Conservation (phyloP, 192 early-diverging fungal genomes). For the Funneliformis mosseae region DNA sequence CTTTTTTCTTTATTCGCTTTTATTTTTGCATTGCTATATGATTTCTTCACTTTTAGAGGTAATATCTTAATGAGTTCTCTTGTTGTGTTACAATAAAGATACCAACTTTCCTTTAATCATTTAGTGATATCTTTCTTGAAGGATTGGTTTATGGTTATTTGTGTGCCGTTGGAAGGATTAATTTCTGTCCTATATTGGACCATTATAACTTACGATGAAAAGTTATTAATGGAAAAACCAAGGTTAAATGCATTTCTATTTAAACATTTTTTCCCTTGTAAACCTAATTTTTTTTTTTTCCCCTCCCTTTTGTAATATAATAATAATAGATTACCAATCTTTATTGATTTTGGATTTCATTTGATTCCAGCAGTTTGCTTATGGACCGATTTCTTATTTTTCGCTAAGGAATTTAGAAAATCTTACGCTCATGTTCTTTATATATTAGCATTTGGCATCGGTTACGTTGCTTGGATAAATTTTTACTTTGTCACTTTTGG, state of each 20-base stretch:
- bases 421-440: neutral
- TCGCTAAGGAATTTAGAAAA: conserved; percentile 17
- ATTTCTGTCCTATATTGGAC: neutral
- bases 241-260: neutral
- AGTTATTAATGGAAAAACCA: neutral
- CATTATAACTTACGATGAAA: neutral
- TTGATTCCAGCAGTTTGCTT: neutral
- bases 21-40: conserved; percentile 7
- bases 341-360: conserved; percentile 19
- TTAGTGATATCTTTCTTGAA: conserved; percentile 2
- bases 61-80: neutral
- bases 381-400: conserved; percentile 19
- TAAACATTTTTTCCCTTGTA: neutral
- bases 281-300: neutral
- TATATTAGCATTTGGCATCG: neutral
- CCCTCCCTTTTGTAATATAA: neutral
- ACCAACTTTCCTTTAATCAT: neutral
- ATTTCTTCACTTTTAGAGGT: neutral
- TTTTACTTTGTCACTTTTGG: neutral
- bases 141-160: neutral
- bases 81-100: neutral
- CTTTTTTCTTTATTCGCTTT: conserved; percentile 11
- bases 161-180: neutral
- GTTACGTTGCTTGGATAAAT: neutral
- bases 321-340: neutral